These are phyloP conservation scores for Phaeosphaeriaceae sp. DNA, from an alignment of 2,329 filamentous ascomycete species.

Conservation along the genomic window DNA sequence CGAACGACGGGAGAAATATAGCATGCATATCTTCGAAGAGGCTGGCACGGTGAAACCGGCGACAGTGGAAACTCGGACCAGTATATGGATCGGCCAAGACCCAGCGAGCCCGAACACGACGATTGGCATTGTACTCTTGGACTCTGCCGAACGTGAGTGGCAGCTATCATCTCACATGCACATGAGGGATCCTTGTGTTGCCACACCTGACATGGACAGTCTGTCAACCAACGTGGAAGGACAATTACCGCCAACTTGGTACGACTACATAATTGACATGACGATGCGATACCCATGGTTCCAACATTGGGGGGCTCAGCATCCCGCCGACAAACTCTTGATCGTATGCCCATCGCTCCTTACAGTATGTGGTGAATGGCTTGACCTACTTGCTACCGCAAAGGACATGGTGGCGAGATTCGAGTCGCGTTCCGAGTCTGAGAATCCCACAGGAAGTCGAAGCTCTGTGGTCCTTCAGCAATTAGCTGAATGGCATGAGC, in stretches of 20 bases:
- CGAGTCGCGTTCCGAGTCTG: not conserved
- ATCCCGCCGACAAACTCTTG: slow-evolving; percentile 29
- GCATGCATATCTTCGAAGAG: slow-evolving; percentile 33
- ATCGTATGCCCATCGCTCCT: not conserved
- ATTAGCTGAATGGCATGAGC: slow-evolving; percentile 35
- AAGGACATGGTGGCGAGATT: not conserved
- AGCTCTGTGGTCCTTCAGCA: not conserved
- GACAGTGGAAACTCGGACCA: slow-evolving; percentile 48
- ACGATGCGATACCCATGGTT: slow-evolving; percentile 20
- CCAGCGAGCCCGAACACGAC: slow-evolving; percentile 1
- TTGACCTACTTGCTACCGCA: not conserved
- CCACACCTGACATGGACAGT: not conserved
- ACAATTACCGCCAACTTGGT: slow-evolving; percentile 18
- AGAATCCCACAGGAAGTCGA: not conserved
- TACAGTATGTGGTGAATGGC: not conserved
- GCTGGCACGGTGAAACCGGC: slow-evolving; percentile 44
- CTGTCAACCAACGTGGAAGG: slow-evolving; percentile 1
- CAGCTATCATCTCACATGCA: slow-evolving; percentile 51
- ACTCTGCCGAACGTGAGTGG: slow-evolving; percentile 48
- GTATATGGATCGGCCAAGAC: slow-evolving; percentile 48
- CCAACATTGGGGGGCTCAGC: slow-evolving; percentile 28
- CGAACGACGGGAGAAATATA: no score
- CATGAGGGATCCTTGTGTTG: slow-evolving; percentile 32
- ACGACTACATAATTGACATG: slow-evolving; percentile 41
- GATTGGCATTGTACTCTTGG: slow-evolving; percentile 48